A percentile compares a stretch with the other conserved stretches of the same genome.
Evolutionary conservation across 768 basidiomycete species (phyloP).

Genomic region (Phylloporus sp.): DNA sequence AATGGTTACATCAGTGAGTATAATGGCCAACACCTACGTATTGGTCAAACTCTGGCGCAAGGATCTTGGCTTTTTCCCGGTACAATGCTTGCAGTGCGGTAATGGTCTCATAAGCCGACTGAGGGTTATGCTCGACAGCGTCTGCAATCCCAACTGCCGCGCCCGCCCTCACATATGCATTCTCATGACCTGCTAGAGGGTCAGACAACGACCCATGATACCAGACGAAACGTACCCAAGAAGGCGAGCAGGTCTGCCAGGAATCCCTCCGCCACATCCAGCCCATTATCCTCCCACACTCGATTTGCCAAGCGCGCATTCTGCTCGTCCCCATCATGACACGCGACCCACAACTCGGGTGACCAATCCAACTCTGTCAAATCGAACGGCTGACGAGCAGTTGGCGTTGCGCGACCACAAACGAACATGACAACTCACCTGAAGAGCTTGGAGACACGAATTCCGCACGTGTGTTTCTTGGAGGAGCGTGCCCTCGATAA

Average conservation of each 20-base stretch:
- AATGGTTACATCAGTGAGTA: background rate
- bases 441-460: slow-evolving; percentile 85
- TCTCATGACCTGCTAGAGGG: slow-evolving; percentile 61
- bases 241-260: slow-evolving; percentile 56
- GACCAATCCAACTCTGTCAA: slow-evolving; percentile 94
- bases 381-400: slow-evolving; percentile 70
- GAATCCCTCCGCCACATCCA: slow-evolving; percentile 73
- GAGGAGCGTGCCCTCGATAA: slow-evolving; percentile 72
- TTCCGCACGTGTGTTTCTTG: slow-evolving; percentile 87
- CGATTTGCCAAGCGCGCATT: slow-evolving; percentile 77
- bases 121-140: slow-evolving; percentile 70
- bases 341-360: slow-evolving; percentile 80
- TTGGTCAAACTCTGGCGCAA: slow-evolving; percentile 90
- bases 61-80: slow-evolving; percentile 83
- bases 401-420: background rate
- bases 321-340: slow-evolving; percentile 87
- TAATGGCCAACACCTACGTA: slow-evolving; percentile 55
- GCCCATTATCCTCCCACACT: slow-evolving; percentile 93
- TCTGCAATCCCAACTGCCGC: slow-evolving; percentile 71
- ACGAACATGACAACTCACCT: slow-evolving; percentile 44
- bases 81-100: slow-evolving; percentile 65
- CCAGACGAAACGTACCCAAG: slow-evolving; percentile 51
- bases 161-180: slow-evolving; percentile 74
- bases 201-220: background rate
- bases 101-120: slow-evolving; percentile 46